Base-by-base conservation (phyloP, 2,329 filamentous ascomycete species). In the Talaromyces pinophilus region DNA sequence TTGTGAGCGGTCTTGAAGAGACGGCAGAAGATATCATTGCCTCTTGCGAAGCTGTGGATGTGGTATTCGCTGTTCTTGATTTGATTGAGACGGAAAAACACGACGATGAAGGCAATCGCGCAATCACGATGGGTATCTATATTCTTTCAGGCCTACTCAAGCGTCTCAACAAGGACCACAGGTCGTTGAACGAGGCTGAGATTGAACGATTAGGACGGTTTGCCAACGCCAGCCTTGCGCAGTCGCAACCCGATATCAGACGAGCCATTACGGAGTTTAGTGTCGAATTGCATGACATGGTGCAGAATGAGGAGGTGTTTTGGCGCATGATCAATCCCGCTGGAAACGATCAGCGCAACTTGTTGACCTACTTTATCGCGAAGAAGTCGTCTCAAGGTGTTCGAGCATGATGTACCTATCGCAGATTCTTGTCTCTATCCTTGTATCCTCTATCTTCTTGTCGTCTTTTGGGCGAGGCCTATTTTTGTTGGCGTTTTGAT, bases 1-100 rank as follows among this genome's bases (percentile, higher is more conserved):
- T 81, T 66, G 75, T 79, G 10, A 76, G 72, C 28, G 78, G 76
- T 8, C 68, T 82, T 22, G 76, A 81, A 65, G 77, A 80, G 59
- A 77, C 78, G 2, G 73, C 71, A 0, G 76, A 79, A 44, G 73
- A 75, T 42, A 74, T 81, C 22, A 73, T 78, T 25, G 69, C 71
- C 8, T 69, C 74, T 4, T 75, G 74, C 59, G 69, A 75, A 11
- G 72, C 73, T 22, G 63, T 63, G 17, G 70, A 71, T 22, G 70
- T 74, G 30, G 75, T 79, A 25, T 70, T 74, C n/a, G 76, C 75
- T 5, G 74, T 79, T 6, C 69, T 80, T 4, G 75, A 73, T 54
- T 69, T 73, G 19, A 71, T 73, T n/a, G 75, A 74, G 50, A 70
- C 70, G 0, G 75, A 79, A 59, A 69, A 73, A 13, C 71, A 73